These are phyloP conservation scores for Fusarium annulatum DNA, from an alignment of 2,329 filamentous ascomycete genomes.

Conservation along the genomic window DNA sequence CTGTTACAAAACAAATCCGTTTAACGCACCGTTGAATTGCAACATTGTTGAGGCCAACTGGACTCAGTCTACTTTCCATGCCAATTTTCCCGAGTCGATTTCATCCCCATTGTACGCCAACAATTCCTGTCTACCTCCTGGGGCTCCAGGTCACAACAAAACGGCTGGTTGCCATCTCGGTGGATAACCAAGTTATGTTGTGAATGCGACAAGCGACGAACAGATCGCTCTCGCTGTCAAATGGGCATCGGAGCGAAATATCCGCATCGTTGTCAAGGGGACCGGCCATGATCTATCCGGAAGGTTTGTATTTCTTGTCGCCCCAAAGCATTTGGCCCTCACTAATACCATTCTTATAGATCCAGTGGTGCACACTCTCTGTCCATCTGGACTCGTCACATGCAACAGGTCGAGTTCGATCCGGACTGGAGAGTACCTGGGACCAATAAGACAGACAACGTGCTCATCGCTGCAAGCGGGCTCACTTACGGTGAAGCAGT, in stretches of 20 bases:
- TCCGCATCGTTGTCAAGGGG: background rate
- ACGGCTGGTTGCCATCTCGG: background rate
- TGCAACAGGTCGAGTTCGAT: background rate
- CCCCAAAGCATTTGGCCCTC: rapidly evolving
- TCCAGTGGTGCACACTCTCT: background rate
- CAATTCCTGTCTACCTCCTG: background rate
- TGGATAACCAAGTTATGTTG: background rate
- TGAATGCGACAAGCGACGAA: background rate
- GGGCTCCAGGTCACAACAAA: background rate
- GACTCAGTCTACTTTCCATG: background rate
- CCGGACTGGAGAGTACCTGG: background rate
- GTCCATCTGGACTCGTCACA: background rate
- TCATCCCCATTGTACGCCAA: background rate
- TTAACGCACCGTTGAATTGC: background rate
- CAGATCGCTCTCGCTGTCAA: background rate
- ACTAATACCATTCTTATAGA: background rate
- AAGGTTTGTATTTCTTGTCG: background rate
- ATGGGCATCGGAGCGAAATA: background rate
- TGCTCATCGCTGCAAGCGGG: background rate
- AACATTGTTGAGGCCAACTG: background rate
- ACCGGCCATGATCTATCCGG: background rate
- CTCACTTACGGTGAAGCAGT: background rate
- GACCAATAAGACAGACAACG: background rate
- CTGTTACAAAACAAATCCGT: background rate
- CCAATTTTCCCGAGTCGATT: background rate